Evolutionary conservation across 2,329 filamentous ascomycete genomes (phyloP).

Genomic region (Phoma herbarum): DNA sequence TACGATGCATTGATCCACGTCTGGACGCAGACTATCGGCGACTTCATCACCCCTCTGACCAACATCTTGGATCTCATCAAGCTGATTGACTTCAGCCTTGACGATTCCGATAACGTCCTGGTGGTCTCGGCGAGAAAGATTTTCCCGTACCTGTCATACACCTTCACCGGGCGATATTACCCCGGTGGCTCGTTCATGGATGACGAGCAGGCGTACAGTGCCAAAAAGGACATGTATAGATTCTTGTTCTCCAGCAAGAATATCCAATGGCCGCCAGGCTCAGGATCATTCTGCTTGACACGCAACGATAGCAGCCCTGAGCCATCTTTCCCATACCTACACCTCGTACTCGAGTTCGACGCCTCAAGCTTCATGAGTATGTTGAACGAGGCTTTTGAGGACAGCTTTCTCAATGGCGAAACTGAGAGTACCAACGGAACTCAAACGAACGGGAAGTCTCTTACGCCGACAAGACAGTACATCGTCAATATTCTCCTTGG

Average conservation of each 20-base stretch:
- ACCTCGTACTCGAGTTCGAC: slow-evolving; percentile 86
- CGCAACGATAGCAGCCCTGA: slow-evolving; percentile 64
- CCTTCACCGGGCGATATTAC: slow-evolving; percentile 88
- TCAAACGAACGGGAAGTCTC: slow-evolving; percentile 60
- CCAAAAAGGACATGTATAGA: slow-evolving; percentile 90
- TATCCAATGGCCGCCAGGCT: slow-evolving; percentile 76
- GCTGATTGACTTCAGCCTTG: slow-evolving; percentile 65
- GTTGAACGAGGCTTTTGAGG: slow-evolving; percentile 96
- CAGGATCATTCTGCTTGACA: slow-evolving; percentile 68
- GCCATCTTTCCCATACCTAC: slow-evolving; percentile 84
- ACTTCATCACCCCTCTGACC: slow-evolving; percentile 90
- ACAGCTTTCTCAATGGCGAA: slow-evolving; percentile 87
- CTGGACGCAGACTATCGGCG: slow-evolving; percentile 89
- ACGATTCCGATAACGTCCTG: slow-evolving; percentile 67
- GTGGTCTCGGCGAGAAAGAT: slow-evolving; percentile 83
- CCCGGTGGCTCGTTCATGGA: slow-evolving; percentile 81
- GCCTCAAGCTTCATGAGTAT: slow-evolving; percentile 92
- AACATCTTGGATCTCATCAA: slow-evolving; percentile 75
- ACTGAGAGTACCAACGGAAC: slow-evolving; percentile 68
- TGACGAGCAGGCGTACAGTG: slow-evolving; percentile 74
- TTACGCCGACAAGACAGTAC: slow-evolving; percentile 82
- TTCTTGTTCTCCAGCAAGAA: slow-evolving; percentile 89
- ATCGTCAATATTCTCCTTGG: slow-evolving; percentile 90
- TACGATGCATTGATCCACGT: slow-evolving; percentile 97
- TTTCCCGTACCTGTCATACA: slow-evolving; percentile 93